Evolutionary conservation across 2,329 filamentous ascomycete genomes (phyloP).

Genomic region (Aspergillus sergii): DNA sequence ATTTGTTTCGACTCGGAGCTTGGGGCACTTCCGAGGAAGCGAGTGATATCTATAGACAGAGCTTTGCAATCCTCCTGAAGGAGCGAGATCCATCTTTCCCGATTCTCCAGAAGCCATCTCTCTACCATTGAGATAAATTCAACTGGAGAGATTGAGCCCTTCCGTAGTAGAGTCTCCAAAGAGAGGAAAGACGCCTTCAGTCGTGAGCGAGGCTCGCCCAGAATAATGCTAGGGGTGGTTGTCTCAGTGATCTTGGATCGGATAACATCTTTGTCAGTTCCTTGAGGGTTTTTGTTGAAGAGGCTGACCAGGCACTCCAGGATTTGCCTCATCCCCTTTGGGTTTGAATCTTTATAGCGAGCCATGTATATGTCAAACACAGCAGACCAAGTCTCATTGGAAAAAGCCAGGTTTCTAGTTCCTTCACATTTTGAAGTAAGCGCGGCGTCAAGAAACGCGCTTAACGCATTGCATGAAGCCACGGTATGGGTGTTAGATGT

Average conservation of each 20-base stretch:
- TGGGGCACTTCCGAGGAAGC: constrained; percentile 18
- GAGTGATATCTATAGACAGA: constrained; percentile 28
- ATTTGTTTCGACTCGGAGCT: constrained; percentile 14
- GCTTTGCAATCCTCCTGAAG: constrained; percentile 37
- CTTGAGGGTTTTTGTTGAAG: constrained; percentile 31
- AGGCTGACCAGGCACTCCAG: constrained; percentile 43
- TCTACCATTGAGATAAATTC: constrained; percentile 34
- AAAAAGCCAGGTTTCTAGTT: constrained; percentile 38
- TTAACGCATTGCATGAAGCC: constrained; percentile 48
- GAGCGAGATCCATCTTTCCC: constrained; percentile 33
- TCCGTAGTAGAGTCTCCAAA: constrained; percentile 42
- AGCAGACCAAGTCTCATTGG: constrained; percentile 40
- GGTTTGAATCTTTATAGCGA: constrained; percentile 46
- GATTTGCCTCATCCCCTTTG: constrained; percentile 50
- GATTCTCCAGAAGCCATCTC: constrained; percentile 37
- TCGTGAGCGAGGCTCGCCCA: constrained; percentile 42
- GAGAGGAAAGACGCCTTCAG: constrained; percentile 41
- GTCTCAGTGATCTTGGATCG: constrained; percentile 27
- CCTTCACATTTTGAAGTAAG: constrained; percentile 31
- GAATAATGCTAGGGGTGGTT: constrained; percentile 39
- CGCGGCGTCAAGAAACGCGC: constrained; percentile 46
- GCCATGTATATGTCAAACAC: constrained; percentile 44
- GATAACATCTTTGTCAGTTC: constrained; percentile 23
- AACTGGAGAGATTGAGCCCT: constrained; percentile 35
- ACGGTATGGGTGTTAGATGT: constrained; percentile 44